phyloP scores from a whole-genome alignment of 2,329 filamentous ascomycete species.

The Monosporascus sp. region DNA sequence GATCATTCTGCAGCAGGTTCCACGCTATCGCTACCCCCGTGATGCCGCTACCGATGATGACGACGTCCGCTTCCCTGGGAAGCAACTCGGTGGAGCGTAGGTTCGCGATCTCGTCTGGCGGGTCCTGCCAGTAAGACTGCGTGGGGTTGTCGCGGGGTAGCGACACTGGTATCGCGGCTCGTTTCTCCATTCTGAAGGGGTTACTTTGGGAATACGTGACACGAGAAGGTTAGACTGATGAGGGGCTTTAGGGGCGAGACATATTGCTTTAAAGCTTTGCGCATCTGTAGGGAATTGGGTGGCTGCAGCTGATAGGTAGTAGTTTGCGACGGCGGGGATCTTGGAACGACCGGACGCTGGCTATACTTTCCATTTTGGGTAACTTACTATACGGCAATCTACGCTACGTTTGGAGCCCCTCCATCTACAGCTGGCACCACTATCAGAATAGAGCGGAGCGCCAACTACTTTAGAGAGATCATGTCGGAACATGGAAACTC shows the following conservation, averaged over 20 bases:
- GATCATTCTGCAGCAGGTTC: conserved; percentile 36
- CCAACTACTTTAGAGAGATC: too few relatives aligned
- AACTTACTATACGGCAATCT: background rate
- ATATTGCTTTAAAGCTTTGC: too few relatives aligned
- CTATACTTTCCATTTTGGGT: background rate
- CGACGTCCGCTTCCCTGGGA: conserved; percentile 48
- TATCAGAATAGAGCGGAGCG: too few relatives aligned
- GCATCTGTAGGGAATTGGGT: too few relatives aligned
- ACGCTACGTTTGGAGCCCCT: background rate
- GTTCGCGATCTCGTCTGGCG: conserved; percentile 45
- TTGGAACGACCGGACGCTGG: background rate
- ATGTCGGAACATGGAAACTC: too few relatives aligned
- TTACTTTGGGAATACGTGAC: too few relatives aligned
- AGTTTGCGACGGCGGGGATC: too few relatives aligned
- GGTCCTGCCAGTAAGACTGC: conserved; percentile 56
- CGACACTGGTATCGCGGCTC: conserved; percentile 30
- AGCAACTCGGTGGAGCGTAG: conserved; percentile 44
- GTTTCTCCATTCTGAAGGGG: conserved; percentile 28
- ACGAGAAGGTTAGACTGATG: too few relatives aligned
- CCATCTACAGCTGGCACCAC: too few relatives aligned
- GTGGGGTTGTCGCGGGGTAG: conserved; percentile 49
- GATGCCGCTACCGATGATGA: conserved; percentile 61
- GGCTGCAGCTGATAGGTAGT: too few relatives aligned
- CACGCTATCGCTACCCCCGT: conserved; percentile 56
- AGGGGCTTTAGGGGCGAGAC: too few relatives aligned